phyloP scores from a whole-genome alignment of 768 basidiomycete genomes.

The Dendrothele bispora region DNA sequence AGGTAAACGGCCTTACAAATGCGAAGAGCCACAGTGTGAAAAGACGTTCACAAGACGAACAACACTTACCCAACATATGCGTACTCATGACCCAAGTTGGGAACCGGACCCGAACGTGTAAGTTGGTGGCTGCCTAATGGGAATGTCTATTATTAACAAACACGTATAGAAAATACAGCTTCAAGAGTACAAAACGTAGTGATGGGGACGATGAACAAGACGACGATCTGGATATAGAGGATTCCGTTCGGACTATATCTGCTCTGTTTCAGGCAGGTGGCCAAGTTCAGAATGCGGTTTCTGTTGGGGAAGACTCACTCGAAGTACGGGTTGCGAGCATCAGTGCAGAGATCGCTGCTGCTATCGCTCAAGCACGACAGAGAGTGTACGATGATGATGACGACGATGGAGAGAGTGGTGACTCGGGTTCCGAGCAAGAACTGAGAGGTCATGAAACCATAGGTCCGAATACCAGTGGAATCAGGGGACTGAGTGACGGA shows the following conservation, averaged over 20 bases:
- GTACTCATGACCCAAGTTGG: conserved; percentile 83
- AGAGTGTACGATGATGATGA: conserved; percentile 59
- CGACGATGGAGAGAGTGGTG: conserved; percentile 48
- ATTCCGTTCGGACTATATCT: conserved; percentile 74
- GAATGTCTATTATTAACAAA: conserved; percentile 16
- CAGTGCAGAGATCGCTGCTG: conserved; percentile 78
- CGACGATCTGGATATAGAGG: conserved; percentile 62
- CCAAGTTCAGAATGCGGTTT: conserved; percentile 22
- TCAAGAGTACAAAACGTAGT: conserved; percentile 69
- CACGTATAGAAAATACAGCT: conserved; percentile 66
- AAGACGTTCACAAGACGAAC: conserved; percentile 88
- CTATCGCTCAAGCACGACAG: conserved; percentile 73
- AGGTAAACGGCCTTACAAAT: conserved; percentile 84
- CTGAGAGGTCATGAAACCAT: conserved; percentile 30
- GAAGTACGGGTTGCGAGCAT: conserved; percentile 74
- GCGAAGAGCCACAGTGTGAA: conserved; percentile 78
- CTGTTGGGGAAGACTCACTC: conserved; percentile 45
- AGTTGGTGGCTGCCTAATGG: conserved; percentile 29
- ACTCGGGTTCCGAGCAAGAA: conserved; percentile 31
- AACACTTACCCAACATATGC: conserved; percentile 85
- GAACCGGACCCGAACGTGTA: conserved; percentile 83
- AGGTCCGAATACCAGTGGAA: conserved; percentile 45
- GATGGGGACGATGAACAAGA: conserved; percentile 51
- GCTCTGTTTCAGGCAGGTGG: conserved; percentile 60
- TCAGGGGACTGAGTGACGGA: conserved; percentile 41